These are phyloP conservation scores for Phytopythium ostracodes DNA, from an alignment of 352 stramenopile species.

Conservation along the genomic window DNA sequence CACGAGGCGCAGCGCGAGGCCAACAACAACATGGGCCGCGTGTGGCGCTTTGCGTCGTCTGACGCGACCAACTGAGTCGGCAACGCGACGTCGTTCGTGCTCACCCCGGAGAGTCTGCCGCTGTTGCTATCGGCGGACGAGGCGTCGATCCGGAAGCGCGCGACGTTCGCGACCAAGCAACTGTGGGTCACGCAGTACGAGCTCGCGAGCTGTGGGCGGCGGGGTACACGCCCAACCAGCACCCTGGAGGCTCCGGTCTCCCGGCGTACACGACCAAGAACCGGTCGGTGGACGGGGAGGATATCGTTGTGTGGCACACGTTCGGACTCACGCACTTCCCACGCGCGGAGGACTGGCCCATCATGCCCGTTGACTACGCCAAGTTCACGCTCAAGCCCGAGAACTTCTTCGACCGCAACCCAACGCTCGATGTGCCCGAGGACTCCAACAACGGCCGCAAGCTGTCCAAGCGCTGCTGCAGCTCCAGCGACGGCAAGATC, in stretches of 20 bases:
- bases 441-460: constrained; percentile 30
- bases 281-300: constrained; percentile 47
- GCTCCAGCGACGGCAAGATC: neutral
- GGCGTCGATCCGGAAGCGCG: constrained; percentile 47
- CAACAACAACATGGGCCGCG: constrained; percentile 42
- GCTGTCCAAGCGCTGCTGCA: constrained; percentile 26
- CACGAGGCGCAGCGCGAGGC: constrained; percentile 36
- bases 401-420: constrained; percentile 59
- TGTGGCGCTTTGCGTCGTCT: constrained; percentile 59
- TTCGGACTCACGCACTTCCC: constrained; percentile 73
- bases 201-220: constrained; percentile 54
- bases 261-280: constrained; percentile 50
- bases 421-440: constrained; percentile 39
- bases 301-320: constrained; percentile 75
- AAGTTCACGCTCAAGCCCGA: constrained; percentile 67
- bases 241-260: constrained; percentile 39
- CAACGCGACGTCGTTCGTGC: constrained; percentile 50
- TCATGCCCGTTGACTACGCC: constrained; percentile 74
- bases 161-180: constrained; percentile 53
- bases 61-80: constrained; percentile 44
- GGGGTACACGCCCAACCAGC: constrained; percentile 66
- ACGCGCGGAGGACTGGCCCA: constrained; percentile 60
- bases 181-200: constrained; percentile 70
- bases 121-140: constrained; percentile 43
- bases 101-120: constrained; percentile 44